These are phyloP conservation scores for Plasmodium chabaudi DNA, from an alignment of 169 alveolate genomes.

Conservation along the genomic window DNA sequence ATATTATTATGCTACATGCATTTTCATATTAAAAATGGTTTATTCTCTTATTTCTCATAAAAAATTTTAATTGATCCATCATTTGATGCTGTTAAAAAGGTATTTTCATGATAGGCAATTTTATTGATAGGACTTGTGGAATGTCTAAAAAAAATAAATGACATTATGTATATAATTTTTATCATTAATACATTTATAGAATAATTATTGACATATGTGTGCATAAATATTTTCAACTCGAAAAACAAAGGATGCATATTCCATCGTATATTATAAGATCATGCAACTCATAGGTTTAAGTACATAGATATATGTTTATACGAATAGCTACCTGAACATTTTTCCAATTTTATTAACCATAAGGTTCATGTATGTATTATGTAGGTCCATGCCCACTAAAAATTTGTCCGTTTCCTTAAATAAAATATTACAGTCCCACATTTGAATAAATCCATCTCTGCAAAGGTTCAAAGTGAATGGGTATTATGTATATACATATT, in stretches of 20 bases:
- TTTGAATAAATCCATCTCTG: constrained; percentile 55
- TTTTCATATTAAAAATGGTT: too few relatives aligned
- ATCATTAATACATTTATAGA: neutral
- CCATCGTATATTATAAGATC: too few relatives aligned
- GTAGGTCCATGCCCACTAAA: constrained; percentile 26
- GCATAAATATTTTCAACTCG: neutral
- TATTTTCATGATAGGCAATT: constrained; percentile 29
- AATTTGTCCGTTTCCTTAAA: constrained; percentile 22
- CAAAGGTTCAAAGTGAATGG: neutral
- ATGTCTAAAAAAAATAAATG: constrained; percentile 28
- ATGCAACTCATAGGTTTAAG: neutral
- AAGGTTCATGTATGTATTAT: constrained; percentile 10
- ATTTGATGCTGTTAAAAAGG: constrained; percentile 42
- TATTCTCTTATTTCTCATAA: constrained; percentile 24
- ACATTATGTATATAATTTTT: neutral
- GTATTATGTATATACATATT: neutral
- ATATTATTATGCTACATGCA: too few relatives aligned
- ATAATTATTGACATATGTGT: neutral
- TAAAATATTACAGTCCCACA: constrained; percentile 46
- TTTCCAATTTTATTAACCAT: constrained; percentile 39
- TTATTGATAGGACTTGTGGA: constrained; percentile 40
- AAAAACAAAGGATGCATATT: too few relatives aligned
- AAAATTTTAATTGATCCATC: constrained; percentile 50
- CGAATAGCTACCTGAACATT: constrained; percentile 17
- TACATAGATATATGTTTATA: neutral